Percentiles rank a stretch among this genome's conserved stretches.
phyloP scores from a whole-genome alignment of 306 rosid genomes.

The Pterocarpus santalinus region DNA sequence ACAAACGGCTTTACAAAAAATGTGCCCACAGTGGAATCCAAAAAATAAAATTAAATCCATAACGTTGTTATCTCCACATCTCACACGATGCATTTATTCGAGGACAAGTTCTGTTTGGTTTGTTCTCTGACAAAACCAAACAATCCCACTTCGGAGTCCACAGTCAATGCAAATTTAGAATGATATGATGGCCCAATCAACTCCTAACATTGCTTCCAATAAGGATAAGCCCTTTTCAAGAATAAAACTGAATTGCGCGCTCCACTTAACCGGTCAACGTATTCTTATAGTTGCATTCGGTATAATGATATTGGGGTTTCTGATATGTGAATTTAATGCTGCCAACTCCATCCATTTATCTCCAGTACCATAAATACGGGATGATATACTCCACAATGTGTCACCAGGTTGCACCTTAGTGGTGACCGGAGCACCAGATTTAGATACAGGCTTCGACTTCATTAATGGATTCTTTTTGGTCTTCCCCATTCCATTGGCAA shows the following conservation, averaged over 20 bases:
- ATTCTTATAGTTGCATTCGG: slow-evolving; percentile 63
- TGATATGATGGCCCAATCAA: background rate
- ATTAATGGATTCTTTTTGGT: slow-evolving; percentile 62
- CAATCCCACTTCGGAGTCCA: background rate
- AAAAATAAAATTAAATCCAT: background rate
- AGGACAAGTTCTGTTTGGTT: background rate
- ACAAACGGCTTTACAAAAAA: background rate
- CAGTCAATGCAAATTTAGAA: background rate
- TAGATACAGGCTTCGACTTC: slow-evolving; percentile 65
- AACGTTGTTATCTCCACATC: background rate
- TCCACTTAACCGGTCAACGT: slow-evolving; percentile 47
- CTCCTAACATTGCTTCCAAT: background rate
- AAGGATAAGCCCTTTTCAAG: slow-evolving; percentile 26
- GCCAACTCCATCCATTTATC: slow-evolving; percentile 76
- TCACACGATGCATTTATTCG: background rate
- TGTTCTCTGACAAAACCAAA: slow-evolving; percentile 7
- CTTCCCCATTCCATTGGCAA: slow-evolving; percentile 94
- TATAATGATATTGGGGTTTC: slow-evolving; percentile 79
- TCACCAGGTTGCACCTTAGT: slow-evolving; percentile 78
- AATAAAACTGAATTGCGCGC: background rate
- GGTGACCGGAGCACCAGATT: slow-evolving; percentile 52
- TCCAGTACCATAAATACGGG: slow-evolving; percentile 69
- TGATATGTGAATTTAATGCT: slow-evolving; percentile 64
- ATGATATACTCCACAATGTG: slow-evolving; percentile 85
- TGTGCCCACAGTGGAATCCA: slow-evolving; percentile 5